Conservation (phyloP, 2,329 filamentous ascomycete species). For the Alternaria conjuncta region DNA sequence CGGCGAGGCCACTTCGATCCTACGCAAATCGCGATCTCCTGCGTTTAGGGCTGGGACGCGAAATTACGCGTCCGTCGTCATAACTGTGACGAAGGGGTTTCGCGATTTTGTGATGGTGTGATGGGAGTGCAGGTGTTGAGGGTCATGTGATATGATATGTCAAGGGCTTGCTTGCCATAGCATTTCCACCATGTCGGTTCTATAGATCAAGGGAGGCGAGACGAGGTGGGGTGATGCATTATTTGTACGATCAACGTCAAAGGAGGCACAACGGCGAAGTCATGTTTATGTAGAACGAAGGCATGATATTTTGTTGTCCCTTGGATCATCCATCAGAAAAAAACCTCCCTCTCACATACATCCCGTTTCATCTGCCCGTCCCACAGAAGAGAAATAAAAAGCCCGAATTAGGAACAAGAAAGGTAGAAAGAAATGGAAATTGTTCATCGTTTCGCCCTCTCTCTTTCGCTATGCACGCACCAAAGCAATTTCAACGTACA, state of each 20-base stretch:
- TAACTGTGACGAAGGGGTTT: background rate
- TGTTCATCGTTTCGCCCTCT: background rate
- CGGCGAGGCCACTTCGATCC: background rate
- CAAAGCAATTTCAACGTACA: background rate
- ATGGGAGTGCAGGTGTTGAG: background rate
- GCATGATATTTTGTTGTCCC: conserved; percentile 1
- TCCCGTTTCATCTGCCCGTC: background rate
- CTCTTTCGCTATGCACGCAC: background rate
- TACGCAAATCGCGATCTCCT: background rate
- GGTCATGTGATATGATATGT: background rate
- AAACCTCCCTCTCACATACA: background rate
- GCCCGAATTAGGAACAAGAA: conserved; percentile 4
- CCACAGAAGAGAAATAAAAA: background rate
- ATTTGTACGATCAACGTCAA: background rate
- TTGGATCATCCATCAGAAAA: background rate
- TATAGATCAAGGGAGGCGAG: background rate
- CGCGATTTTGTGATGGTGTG: background rate
- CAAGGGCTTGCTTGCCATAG: conserved; percentile 1
- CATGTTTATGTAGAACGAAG: background rate
- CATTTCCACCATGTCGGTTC: background rate
- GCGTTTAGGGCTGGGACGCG: background rate
- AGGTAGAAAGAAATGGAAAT: background rate
- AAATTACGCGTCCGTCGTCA: background rate
- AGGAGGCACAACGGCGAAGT: background rate
- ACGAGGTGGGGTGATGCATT: background rate